A percentile compares a stretch with the other conserved stretches of the same genome.
Evolutionary conservation across 1,139 yeast genomes (phyloP).

Genomic region (Nadsonia commutata): DNA sequence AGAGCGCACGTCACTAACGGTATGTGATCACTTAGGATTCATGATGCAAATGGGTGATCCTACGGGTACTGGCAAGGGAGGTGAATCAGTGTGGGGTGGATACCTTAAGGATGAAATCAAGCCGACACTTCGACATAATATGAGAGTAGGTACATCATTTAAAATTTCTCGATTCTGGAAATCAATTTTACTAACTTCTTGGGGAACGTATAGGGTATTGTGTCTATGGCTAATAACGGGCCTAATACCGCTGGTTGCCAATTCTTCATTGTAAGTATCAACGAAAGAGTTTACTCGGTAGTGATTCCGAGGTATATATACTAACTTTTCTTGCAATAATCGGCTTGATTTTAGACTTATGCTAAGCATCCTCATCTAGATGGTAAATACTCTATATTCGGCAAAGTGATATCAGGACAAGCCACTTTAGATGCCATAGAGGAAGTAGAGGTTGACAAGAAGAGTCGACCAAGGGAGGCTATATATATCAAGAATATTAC

Average conservation of each 20-base stretch:
- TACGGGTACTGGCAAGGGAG: constrained; percentile 36
- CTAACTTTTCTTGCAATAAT: no score
- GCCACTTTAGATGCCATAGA: constrained; percentile 28
- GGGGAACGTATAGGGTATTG: constrained; percentile 25
- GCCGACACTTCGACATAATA: constrained; percentile 27
- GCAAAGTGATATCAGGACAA: constrained; percentile 31
- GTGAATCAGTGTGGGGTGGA: constrained; percentile 38
- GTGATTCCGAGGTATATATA: not conserved
- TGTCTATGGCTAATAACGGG: constrained; percentile 34
- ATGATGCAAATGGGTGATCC: constrained; percentile 40
- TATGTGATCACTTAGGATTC: constrained; percentile 19
- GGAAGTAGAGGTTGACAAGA: constrained; percentile 24
- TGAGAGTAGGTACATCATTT: constrained; percentile 24
- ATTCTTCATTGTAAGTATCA: constrained; percentile 22
- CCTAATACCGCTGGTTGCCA: constrained; percentile 32
- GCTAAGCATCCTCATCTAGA: constrained; percentile 31
- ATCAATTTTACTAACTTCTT: not conserved
- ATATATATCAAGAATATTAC: constrained; percentile 26
- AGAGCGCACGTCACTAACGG: no score
- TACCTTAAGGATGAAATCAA: constrained; percentile 35
- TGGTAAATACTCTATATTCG: constrained; percentile 45
- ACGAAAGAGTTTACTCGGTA: constrained; percentile 13
- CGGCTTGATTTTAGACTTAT: constrained; percentile 16
- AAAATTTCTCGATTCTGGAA: no score
- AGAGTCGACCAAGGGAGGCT: constrained; percentile 28